phyloP scores from a whole-genome alignment of 2,329 filamentous ascomycete species.

The Paraphaeosphaeria minitans region DNA sequence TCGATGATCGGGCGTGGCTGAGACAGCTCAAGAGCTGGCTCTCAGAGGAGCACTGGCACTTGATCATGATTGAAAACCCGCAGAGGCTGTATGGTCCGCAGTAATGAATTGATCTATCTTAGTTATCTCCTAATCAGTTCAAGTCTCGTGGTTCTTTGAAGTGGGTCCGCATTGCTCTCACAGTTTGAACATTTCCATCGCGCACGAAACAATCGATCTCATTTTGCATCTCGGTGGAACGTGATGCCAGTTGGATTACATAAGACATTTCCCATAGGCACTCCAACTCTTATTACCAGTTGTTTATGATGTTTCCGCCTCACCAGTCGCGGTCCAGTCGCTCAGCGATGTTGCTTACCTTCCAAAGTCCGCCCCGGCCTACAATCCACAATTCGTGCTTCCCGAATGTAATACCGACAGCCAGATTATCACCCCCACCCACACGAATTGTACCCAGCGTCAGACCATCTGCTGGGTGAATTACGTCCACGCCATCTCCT shows the following conservation, averaged over 20 bases:
- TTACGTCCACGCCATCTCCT: constrained; percentile 20
- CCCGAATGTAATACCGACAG: constrained; percentile 16
- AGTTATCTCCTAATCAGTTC: too few species aligned
- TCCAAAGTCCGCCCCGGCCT: constrained; percentile 19
- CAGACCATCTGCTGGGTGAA: constrained; percentile 17
- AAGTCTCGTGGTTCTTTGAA: too few species aligned
- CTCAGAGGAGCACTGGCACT: constrained; percentile 19
- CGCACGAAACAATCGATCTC: too few species aligned
- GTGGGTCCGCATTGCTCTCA: too few species aligned
- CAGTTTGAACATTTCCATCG: too few species aligned
- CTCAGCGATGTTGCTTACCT: constrained; percentile 11
- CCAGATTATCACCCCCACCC: constrained; percentile 19
- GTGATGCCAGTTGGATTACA: too few species aligned
- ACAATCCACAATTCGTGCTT: constrained; percentile 18
- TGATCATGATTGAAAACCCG: constrained; percentile 16
- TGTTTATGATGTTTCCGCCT: too few species aligned
- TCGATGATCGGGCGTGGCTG: constrained; percentile 37
- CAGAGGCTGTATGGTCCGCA: constrained; percentile 6
- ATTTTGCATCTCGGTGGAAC: too few species aligned
- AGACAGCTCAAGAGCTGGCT: constrained; percentile 31
- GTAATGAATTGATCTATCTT: background rate
- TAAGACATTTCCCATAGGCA: too few species aligned
- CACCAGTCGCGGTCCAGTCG: constrained; percentile 7
- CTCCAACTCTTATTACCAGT: too few species aligned
- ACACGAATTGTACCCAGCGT: constrained; percentile 18